Evolutionary conservation across 176 grass and related monocot genomes (phyloP).

Genomic region (Elaeis guineensis): DNA sequence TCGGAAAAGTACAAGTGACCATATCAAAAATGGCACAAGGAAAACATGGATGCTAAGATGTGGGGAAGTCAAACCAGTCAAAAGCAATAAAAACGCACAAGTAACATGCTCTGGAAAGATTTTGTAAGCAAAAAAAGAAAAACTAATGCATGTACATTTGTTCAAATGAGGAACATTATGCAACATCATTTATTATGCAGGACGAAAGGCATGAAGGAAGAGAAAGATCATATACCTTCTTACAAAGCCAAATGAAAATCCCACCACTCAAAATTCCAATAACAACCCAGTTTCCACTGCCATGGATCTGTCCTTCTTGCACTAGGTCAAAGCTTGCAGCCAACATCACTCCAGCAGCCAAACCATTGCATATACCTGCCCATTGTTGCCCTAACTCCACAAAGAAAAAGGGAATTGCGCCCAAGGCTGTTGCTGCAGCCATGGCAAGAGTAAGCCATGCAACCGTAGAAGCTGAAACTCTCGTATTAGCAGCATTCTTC

Average conservation of each 20-base stretch:
- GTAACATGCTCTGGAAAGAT: no score
- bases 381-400: conserved; percentile 78
- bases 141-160: no score
- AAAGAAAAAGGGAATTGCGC: conserved; percentile 85
- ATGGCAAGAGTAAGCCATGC: conserved; percentile 91
- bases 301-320: conserved; percentile 78
- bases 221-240: conserved; percentile 48
- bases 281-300: conserved; percentile 84
- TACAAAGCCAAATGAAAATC: conserved; percentile 94
- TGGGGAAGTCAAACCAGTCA: no score
- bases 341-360: conserved; percentile 85
- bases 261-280: conserved; percentile 73
- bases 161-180: no score
- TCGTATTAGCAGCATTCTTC: not conserved
- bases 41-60: no score
- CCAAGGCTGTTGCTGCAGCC: conserved; percentile 74
- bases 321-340: conserved; percentile 93
- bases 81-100: no score
- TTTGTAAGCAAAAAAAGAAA: no score
- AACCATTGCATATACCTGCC: conserved; percentile 81
- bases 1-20: no score
- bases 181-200: no score
- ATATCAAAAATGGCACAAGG: no score
- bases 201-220: no score
- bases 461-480: conserved; percentile 63